phyloP scores from a whole-genome alignment of 208 protist genomes.

The Acanthamoeba culbertsoni region DNA sequence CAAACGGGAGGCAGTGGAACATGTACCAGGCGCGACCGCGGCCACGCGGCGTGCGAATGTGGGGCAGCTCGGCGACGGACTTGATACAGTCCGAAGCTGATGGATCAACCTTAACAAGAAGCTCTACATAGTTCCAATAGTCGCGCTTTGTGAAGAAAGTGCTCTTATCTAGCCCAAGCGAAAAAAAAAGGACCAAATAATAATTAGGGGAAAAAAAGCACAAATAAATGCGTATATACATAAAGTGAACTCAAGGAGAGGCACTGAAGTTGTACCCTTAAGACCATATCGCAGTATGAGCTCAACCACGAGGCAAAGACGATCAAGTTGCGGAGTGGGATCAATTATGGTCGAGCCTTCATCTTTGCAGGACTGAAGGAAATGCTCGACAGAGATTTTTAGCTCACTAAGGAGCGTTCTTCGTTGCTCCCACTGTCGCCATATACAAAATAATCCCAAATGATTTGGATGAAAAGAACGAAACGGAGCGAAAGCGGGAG shows the following conservation, averaged over 20 bases:
- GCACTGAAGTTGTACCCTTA: neutral
- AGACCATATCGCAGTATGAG: neutral
- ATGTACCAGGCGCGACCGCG: conserved; percentile 28
- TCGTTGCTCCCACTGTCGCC: neutral
- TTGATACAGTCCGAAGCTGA: conserved; percentile 24
- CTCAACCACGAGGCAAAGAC: conserved; percentile 41
- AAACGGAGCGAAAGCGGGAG: no score
- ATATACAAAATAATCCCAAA: no score
- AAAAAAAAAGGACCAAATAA: neutral
- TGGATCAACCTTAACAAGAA: neutral
- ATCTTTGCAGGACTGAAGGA: neutral
- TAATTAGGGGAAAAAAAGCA: neutral
- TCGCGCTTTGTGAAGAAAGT: conserved; percentile 49
- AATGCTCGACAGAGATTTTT: neutral
- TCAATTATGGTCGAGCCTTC: neutral
- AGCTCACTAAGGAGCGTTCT: neutral
- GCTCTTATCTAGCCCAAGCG: neutral
- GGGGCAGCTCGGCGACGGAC: conserved; percentile 27
- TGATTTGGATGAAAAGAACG: no score
- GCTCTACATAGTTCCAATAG: conserved; percentile 56
- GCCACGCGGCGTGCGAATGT: conserved; percentile 14
- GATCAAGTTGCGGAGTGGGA: conserved; percentile 13
- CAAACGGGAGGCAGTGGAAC: neutral
- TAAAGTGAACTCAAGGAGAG: neutral
- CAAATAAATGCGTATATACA: neutral